phyloP scores from a whole-genome alignment of 140 eudicot genomes.

The Cichorium intybus region DNA sequence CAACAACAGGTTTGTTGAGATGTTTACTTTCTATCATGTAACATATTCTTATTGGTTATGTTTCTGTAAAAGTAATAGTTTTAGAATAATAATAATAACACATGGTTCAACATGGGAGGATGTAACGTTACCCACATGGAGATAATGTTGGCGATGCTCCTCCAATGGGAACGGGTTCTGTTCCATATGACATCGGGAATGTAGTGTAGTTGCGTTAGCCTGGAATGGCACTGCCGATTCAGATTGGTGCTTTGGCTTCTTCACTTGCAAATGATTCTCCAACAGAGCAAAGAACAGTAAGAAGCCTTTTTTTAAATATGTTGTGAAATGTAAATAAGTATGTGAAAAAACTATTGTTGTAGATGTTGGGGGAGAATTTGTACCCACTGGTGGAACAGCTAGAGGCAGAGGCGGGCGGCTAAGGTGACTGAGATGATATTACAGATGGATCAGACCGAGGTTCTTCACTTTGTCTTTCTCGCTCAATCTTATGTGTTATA shows the following conservation, averaged over 20 bases:
- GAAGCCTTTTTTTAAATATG: neutral
- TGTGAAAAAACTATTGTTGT: neutral
- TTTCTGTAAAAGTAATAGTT: neutral
- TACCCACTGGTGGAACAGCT: conserved; percentile 86
- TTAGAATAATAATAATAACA: conserved; percentile 19
- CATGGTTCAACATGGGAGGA: conserved; percentile 81
- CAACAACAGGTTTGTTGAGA: conserved; percentile 79
- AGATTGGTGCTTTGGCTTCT: conserved; percentile 66
- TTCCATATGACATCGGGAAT: conserved; percentile 64
- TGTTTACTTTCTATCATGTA: too few relatives aligned
- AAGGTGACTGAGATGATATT: conserved; percentile 94
- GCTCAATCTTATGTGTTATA: too few relatives aligned
- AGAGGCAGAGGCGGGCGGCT: conserved; percentile 74
- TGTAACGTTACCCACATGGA: conserved; percentile 65
- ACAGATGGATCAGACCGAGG: conserved; percentile 89
- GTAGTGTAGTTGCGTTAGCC: conserved; percentile 54
- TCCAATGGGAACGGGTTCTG: conserved; percentile 63
- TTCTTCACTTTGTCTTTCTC: conserved; percentile 75
- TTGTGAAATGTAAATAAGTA: neutral
- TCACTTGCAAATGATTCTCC: conserved; percentile 75
- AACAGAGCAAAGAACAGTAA: conserved; percentile 62
- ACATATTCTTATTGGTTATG: too few relatives aligned
- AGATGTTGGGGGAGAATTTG: conserved; percentile 91
- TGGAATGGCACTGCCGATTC: conserved; percentile 53
- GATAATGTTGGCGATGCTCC: conserved; percentile 61